These are phyloP conservation scores for Claviceps sp. DNA, from an alignment of 2,329 filamentous ascomycete genomes.

Conservation along the genomic window DNA sequence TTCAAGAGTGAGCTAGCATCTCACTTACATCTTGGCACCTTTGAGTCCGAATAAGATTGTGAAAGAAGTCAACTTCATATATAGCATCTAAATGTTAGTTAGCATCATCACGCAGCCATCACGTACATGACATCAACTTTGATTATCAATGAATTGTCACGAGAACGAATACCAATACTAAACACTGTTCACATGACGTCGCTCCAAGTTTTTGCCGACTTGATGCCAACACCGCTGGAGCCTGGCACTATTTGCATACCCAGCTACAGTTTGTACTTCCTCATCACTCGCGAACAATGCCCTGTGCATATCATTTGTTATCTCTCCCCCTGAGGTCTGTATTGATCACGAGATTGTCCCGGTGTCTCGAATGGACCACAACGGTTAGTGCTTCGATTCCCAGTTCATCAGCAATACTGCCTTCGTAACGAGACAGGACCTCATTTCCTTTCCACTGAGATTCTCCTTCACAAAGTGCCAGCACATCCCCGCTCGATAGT, in stretches of 20 bases:
- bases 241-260: background rate
- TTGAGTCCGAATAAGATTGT: too few relatives aligned
- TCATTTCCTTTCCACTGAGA: slow-evolving; percentile 8
- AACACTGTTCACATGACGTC: too few relatives aligned
- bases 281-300: background rate
- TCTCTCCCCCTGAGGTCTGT: slow-evolving; percentile 21
- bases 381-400: slow-evolving; percentile 36
- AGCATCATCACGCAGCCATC: too few relatives aligned
- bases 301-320: background rate
- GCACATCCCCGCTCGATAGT: slow-evolving; percentile 26
- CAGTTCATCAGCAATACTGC: slow-evolving; percentile 17
- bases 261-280: background rate
- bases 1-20: too few relatives aligned
- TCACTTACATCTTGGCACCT: too few relatives aligned
- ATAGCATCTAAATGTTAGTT: too few relatives aligned
- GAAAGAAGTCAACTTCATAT: too few relatives aligned
- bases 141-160: too few relatives aligned
- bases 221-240: too few relatives aligned
- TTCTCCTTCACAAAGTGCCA: slow-evolving; percentile 11
- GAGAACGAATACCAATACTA: too few relatives aligned
- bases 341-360: slow-evolving; percentile 38
- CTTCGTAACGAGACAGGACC: background rate
- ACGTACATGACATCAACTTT: too few relatives aligned
- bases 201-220: too few relatives aligned
- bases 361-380: slow-evolving; percentile 34